Percentiles rank a stretch among this genome's conserved stretches.
These are phyloP conservation scores for Wallemia hederae DNA, from an alignment of 1,284 basidiomycete species.

Conservation along the genomic window DNA sequence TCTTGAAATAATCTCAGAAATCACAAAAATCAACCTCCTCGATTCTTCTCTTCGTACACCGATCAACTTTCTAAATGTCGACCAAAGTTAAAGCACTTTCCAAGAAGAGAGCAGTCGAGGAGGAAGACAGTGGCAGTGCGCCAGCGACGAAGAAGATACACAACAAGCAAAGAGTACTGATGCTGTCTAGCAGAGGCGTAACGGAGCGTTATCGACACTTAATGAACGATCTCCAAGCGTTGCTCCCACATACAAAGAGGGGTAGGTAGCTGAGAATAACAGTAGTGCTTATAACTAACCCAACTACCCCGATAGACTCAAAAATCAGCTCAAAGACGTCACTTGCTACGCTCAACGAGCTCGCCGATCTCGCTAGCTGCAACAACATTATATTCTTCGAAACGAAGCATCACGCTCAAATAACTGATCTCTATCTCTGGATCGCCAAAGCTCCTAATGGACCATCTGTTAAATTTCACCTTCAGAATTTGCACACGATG, in stretches of 20 bases:
- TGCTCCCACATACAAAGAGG: conserved; percentile 91
- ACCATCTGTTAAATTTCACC: conserved; percentile 85
- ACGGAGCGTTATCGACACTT: conserved; percentile 92
- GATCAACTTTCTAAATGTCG: background rate
- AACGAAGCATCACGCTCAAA: conserved; percentile 51
- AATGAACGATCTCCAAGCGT: conserved; percentile 70
- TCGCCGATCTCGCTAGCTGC: conserved; percentile 92
- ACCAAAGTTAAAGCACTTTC: background rate
- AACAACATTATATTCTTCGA: conserved; percentile 97
- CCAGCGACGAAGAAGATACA: conserved; percentile 27
- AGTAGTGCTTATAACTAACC: background rate
- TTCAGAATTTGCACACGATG: conserved; percentile 98
- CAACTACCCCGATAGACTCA: conserved; percentile 30
- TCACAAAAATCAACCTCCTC: too few species aligned
- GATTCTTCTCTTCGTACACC: background rate
- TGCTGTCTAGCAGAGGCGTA: conserved; percentile 77
- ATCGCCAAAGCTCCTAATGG: conserved; percentile 91
- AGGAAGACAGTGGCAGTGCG: conserved; percentile 9
- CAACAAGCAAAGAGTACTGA: conserved; percentile 62
- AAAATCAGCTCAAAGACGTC: conserved; percentile 95
- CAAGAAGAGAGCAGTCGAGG: background rate
- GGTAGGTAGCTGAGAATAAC: conserved; percentile 23
- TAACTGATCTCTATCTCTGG: conserved; percentile 70
- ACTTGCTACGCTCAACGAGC: conserved; percentile 71
- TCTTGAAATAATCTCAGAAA: too few species aligned